Evolutionary conservation across 208 protist species (phyloP), one percentile per base, ranked within the genome.

Genomic region (Crithidia bombi): DNA sequence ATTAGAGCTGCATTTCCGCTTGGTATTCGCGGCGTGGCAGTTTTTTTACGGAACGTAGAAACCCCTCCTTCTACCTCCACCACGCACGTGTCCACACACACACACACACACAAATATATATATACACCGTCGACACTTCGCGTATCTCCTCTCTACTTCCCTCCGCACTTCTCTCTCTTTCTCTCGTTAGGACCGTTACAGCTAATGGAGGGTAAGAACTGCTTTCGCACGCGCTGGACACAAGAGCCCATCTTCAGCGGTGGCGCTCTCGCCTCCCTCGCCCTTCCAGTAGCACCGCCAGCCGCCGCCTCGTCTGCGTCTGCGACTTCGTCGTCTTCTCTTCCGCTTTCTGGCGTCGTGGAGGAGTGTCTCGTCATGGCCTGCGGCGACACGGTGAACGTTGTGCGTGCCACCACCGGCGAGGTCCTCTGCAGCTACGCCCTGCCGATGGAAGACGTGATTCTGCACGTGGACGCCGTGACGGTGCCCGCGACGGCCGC

Each of bases 121-220:
- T n/a, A n/a, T n/a, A 9, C 46, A 30, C 7, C 63, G 44, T 50
- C 15, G 50, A 30, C 54, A 4, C 49, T 41, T 7, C n/a, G n/a
- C n/a, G n/a, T n/a, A n/a, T 10, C 35, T 38, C 25, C 61, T 35
- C 61, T 71, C 12, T 28, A n/a, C n/a, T 33, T 7, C 12, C 38
- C 52, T 23, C 28, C 7, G 10, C 36, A 62, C 5, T 68, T 50
- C 44, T 25, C 21, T 23, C 15, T 2, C 39, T 12, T 30, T 4
- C 5, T 25, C 41, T 1, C 25, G 5, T 11, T 26, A n/a, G 17
- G 0, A 52, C 19, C 36, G 32, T 57, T 2, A 15, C 15, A n/a
- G n/a, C n/a, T n/a, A n/a, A 96, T 96, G 87, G 87, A 94, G 56
- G 92, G 92, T 14, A 93, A 92, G 54, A 96, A 94, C 64, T 94